Evolutionary conservation across 495 filamentous ascomycete genomes (phyloP).

Genomic region (Aspergillus nidulans): DNA sequence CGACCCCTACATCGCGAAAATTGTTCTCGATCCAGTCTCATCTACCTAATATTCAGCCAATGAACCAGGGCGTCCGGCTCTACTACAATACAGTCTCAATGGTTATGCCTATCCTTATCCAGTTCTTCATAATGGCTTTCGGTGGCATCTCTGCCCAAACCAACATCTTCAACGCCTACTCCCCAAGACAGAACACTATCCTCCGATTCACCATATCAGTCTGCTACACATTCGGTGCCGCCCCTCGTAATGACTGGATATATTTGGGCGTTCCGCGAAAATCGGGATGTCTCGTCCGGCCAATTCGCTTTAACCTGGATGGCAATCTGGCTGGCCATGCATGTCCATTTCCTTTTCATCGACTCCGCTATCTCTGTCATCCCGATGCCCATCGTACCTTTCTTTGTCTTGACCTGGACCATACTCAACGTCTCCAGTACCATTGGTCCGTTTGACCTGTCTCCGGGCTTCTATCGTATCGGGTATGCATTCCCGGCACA

Average conservation of each 20-base stretch:
- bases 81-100: constrained; percentile 46
- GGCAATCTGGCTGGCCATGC: constrained; percentile 42
- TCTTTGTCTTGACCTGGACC: constrained; percentile 41
- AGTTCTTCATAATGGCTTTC: constrained; percentile 42
- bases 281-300: constrained; percentile 34
- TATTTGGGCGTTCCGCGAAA: constrained; percentile 43
- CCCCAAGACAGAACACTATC: constrained; percentile 30
- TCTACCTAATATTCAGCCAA: constrained; percentile 35
- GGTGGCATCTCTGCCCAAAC: constrained; percentile 33
- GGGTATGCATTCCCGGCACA: constrained; percentile 45
- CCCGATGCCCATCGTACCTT: constrained; percentile 29
- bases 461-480: constrained; percentile 38
- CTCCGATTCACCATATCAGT: constrained; percentile 32
- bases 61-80: constrained; percentile 34
- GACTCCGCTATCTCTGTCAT: constrained; percentile 9
- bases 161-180: constrained; percentile 30
- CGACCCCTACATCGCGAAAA: constrained; percentile 7
- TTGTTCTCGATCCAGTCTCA: constrained; percentile 35
- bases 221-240: constrained; percentile 38
- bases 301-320: constrained; percentile 44
- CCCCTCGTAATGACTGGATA: constrained; percentile 35
- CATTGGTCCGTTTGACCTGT: constrained; percentile 38
- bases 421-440: constrained; percentile 40
- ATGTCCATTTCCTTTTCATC: constrained; percentile 41
- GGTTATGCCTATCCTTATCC: constrained; percentile 37